Base-by-base conservation (phyloP, 2,329 filamentous ascomycete species). In the Aspergillus phoenicis region DNA sequence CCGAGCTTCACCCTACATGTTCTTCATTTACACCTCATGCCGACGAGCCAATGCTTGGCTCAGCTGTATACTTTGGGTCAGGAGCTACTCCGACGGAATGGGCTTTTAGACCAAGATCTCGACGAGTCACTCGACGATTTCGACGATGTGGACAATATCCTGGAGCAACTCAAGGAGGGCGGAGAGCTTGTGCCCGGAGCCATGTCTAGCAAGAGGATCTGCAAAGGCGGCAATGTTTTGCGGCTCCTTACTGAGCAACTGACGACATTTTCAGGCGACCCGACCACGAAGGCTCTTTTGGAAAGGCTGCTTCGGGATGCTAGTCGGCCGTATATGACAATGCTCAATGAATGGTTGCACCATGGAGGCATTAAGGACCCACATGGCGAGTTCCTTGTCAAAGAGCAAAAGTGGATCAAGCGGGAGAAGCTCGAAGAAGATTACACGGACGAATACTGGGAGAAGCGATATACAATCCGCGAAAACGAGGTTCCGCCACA, bases 401-500 rank as follows among this genome's bases (percentile, higher is more conserved):
- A 96, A 72, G 95, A 98, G 75, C 92, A 97, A 70, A 96, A 94
- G 77, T 97, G 93, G 71, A 97, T 99, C 69, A 89, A 90, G 61
- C 87, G 95, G 43, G 95, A 98, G 74, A 86, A 91, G 61, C 81
- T 99, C 2, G 93, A 98, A 72, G 89, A 97, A 73, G 95, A 99
- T 75, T 99, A 98, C 71, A 99, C 94, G 0, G 95, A 99, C 75
- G 95, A 99, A 72, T 99, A 99, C 76, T 99, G 95, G 95, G 95
- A 99, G 75, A 92, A 96, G 72, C 86, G 95, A 64, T 99, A 99
- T 73, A 98, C 95, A 4, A 90, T 99, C 64, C 89, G 95, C 61
- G 92, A 97, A 63, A 88, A 91, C 52, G 91, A 97, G 62, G 89
- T 98, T 1, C 95, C 95, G 3, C 93, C 94, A 8, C 95, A 99